Percentiles rank a stretch among this genome's conserved stretches.
Conservation (phyloP, 495 filamentous ascomycete genomes). For the Aspergillus sparsus region DNA sequence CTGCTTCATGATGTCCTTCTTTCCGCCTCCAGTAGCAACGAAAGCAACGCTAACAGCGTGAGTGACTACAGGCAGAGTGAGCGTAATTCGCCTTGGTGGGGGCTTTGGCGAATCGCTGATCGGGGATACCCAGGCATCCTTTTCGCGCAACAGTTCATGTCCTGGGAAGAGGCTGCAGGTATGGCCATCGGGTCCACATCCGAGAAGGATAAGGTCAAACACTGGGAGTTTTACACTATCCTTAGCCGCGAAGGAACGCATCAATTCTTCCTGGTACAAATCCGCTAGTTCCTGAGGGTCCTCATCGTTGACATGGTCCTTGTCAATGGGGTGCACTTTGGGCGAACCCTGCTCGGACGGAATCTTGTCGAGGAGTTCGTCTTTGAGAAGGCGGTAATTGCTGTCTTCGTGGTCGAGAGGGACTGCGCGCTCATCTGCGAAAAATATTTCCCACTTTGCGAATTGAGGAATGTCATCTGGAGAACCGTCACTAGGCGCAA, state of each 20-base stretch:
- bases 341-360: constrained; percentile 65
- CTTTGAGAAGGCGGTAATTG: constrained; percentile 87
- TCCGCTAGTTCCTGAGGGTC: constrained; percentile 92
- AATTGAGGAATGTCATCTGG: constrained; percentile 69
- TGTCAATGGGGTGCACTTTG: constrained; percentile 75
- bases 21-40: constrained; percentile 82
- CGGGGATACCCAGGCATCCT: constrained; percentile 86
- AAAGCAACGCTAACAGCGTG: constrained; percentile 85
- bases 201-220: constrained; percentile 90
- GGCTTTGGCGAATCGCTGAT: constrained; percentile 95
- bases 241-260: constrained; percentile 76
- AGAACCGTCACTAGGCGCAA: constrained; percentile 57
- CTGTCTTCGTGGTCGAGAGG: constrained; percentile 89
- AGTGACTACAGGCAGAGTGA: constrained; percentile 85
- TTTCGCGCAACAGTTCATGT: constrained; percentile 83
- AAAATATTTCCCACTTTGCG: constrained; percentile 95
- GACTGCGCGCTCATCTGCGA: constrained; percentile 94
- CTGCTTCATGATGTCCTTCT: constrained; percentile 86
- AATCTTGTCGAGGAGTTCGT: constrained; percentile 84
- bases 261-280: constrained; percentile 86
- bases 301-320: constrained; percentile 68
- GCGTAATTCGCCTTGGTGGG: constrained; percentile 83
- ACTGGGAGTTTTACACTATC: constrained; percentile 88
- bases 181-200: constrained; percentile 93
- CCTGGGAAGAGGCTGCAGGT: constrained; percentile 95